These are phyloP conservation scores for Suillus luteus DNA, from an alignment of 768 basidiomycete species.

Conservation along the genomic window DNA sequence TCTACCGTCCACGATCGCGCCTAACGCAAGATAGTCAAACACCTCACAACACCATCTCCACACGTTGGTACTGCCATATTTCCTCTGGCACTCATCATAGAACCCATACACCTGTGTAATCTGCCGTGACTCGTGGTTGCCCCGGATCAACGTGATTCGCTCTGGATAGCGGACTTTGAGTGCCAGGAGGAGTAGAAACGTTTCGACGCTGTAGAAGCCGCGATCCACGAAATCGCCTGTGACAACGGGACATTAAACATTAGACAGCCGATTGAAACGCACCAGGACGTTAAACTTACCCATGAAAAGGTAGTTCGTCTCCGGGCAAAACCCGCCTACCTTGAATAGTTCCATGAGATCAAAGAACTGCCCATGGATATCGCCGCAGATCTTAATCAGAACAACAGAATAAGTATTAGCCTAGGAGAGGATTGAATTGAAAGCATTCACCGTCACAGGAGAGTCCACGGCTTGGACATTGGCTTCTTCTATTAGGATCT, in stretches of 20 bases:
- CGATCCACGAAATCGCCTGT: constrained; percentile 97
- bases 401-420: constrained; percentile 14
- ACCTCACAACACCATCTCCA: constrained; percentile 99
- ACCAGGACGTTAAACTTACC: constrained; percentile 47
- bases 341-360: constrained; percentile 96
- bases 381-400: constrained; percentile 74
- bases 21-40: constrained; percentile 94
- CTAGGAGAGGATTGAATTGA: constrained; percentile 14
- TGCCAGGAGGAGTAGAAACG: constrained; percentile 90
- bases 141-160: constrained; percentile 93
- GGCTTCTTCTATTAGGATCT: constrained; percentile 96
- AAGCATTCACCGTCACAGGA: constrained; percentile 80
- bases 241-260: constrained; percentile 14
- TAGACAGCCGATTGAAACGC: constrained; percentile 14
- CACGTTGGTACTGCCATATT: constrained; percentile 91
- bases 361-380: constrained; percentile 97
- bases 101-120: constrained; percentile 97
- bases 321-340: constrained; percentile 89
- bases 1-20: constrained; percentile 94
- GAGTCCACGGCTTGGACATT: constrained; percentile 97
- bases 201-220: constrained; percentile 96
- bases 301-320: constrained; percentile 97
- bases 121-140: constrained; percentile 97
- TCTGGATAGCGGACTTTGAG: constrained; percentile 98
- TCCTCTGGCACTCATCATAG: constrained; percentile 95